Percentiles rank a stretch among this genome's conserved stretches.
phyloP scores from a whole-genome alignment of 305 asterid genomes.

The Solanum aculeatissimum region DNA sequence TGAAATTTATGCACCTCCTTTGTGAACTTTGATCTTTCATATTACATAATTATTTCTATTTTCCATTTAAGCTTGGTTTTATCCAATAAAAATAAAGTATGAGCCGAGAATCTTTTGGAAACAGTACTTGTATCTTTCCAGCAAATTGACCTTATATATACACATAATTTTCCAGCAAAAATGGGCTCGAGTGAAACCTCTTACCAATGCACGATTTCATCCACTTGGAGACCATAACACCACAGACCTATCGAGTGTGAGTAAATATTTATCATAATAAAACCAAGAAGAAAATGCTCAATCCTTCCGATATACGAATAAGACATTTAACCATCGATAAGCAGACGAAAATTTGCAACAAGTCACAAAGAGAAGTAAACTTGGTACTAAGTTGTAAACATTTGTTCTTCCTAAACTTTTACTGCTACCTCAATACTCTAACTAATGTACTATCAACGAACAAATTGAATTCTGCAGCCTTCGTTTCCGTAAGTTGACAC shows the following conservation, averaged over 20 bases:
- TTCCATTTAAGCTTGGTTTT: background rate
- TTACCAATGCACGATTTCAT: no score
- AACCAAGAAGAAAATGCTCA: background rate
- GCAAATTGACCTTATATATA: no score
- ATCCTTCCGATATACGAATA: background rate
- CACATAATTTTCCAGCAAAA: no score
- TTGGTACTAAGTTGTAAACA: background rate
- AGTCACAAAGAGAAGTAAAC: background rate
- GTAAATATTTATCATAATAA: no score
- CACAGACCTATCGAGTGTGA: no score
- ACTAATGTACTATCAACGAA: background rate
- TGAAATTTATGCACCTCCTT: background rate
- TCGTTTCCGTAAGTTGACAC: background rate
- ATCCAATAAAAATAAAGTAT: no score
- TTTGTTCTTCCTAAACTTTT: rapidly evolving
- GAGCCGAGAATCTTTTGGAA: no score
- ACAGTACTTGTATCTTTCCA: no score
- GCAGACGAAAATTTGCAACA: no score
- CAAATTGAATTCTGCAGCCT: background rate
- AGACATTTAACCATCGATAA: background rate
- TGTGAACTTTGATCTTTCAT: background rate
- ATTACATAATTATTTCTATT: background rate
- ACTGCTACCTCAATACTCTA: background rate
- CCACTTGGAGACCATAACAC: no score
- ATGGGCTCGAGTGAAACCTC: no score